Conservation (phyloP, 371 early-diverging fungal species). For the Syncephalastrum racemosum region DNA sequence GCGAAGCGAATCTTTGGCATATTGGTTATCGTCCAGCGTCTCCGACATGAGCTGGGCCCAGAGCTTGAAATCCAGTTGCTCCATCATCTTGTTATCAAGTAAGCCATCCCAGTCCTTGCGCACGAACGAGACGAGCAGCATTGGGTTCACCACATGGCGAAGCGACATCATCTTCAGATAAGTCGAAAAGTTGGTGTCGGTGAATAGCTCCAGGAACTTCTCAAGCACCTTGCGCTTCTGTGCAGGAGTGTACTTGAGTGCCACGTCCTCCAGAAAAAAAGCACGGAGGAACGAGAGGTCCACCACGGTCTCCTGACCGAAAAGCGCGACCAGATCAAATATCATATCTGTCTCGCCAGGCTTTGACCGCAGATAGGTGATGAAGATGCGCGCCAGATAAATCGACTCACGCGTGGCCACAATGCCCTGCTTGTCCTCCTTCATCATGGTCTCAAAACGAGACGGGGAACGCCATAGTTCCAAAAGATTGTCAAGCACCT, state of each 20-base stretch:
- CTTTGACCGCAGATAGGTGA: slow-evolving; percentile 59
- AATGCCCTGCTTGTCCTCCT: slow-evolving; percentile 54
- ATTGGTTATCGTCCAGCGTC: slow-evolving; percentile 49
- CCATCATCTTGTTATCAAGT: slow-evolving; percentile 67
- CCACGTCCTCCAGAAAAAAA: slow-evolving; percentile 73
- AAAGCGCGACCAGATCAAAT: slow-evolving; percentile 78
- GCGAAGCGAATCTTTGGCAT: slow-evolving; percentile 72
- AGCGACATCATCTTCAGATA: slow-evolving; percentile 66
- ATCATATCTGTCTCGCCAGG: slow-evolving; percentile 68
- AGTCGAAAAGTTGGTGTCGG: slow-evolving; percentile 40
- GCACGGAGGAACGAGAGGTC: slow-evolving; percentile 71
- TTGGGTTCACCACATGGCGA: slow-evolving; percentile 77
- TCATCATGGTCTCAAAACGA: slow-evolving; percentile 50
- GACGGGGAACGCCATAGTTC: slow-evolving; percentile 58
- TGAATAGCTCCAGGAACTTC: slow-evolving; percentile 66
- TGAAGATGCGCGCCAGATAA: slow-evolving; percentile 70
- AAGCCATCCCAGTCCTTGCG: slow-evolving; percentile 52
- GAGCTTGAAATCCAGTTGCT: slow-evolving; percentile 63
- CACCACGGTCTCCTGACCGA: slow-evolving; percentile 68
- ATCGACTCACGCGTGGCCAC: slow-evolving; percentile 55
- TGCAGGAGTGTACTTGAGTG: slow-evolving; percentile 51
- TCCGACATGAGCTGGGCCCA: slow-evolving; percentile 71
- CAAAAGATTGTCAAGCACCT: slow-evolving; percentile 54
- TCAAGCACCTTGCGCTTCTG: slow-evolving; percentile 69
- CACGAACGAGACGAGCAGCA: slow-evolving; percentile 66